These are phyloP conservation scores for Thelonectria discophora DNA, from an alignment of 2,329 filamentous ascomycete species.

Conservation along the genomic window DNA sequence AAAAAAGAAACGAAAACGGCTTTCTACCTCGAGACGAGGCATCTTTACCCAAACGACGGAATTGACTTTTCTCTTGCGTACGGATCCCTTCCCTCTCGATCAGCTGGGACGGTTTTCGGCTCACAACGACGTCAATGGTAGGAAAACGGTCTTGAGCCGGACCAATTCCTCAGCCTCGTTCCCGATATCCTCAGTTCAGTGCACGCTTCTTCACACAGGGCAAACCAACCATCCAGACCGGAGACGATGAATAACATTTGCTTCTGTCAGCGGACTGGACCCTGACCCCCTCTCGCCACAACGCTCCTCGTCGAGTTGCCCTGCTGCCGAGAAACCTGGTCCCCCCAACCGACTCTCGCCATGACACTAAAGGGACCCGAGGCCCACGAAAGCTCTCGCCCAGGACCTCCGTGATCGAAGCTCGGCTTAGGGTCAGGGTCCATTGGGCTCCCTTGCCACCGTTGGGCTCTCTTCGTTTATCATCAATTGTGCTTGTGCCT, in stretches of 20 bases:
- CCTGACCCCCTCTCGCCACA: background rate
- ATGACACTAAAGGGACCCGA: background rate
- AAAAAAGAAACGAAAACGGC: background rate
- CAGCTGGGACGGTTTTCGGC: too few species aligned
- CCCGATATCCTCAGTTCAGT: background rate
- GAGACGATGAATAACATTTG: background rate
- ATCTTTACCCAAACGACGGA: too few species aligned
- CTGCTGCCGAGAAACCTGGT: conserved; percentile 14
- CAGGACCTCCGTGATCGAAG: background rate
- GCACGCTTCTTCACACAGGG: background rate
- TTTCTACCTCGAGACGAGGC: background rate
- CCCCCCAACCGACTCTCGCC: background rate
- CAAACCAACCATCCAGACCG: background rate
- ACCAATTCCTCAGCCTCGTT: background rate
- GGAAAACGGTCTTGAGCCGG: background rate
- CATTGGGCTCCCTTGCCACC: background rate
- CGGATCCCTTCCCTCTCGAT: too few species aligned
- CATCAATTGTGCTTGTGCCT: background rate
- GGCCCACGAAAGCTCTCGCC: background rate
- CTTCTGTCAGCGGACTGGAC: background rate
- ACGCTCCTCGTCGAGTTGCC: background rate
- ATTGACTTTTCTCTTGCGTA: too few species aligned
- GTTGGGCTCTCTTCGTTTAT: background rate
- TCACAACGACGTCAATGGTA: background rate
- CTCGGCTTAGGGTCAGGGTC: background rate